These are phyloP conservation scores for Colletotrichum sp. DNA, from an alignment of 2,329 filamentous ascomycete species.

Conservation along the genomic window DNA sequence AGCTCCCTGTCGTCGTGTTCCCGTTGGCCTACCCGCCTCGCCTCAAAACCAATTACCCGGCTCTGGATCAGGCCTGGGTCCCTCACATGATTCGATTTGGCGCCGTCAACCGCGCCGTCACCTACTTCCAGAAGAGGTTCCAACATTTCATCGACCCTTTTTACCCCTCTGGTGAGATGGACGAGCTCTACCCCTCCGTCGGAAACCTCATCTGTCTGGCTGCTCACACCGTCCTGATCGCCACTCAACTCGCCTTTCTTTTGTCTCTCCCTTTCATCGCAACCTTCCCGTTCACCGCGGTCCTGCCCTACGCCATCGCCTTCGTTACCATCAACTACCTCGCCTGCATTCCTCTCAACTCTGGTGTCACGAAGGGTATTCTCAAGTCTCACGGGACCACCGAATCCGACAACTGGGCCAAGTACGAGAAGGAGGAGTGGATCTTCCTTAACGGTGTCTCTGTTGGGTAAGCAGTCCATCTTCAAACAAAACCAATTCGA, in stretches of 20 bases:
- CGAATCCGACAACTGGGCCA: neutral
- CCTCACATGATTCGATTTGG: neutral
- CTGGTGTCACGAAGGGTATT: neutral
- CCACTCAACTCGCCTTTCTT: neutral
- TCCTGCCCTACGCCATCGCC: neutral
- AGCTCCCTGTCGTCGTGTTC: neutral
- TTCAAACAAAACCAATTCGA: neutral
- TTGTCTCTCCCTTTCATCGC: neutral
- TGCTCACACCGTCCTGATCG: neutral
- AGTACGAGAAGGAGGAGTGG: neutral
- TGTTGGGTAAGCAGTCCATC: neutral
- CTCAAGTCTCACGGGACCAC: neutral
- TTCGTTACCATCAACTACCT: neutral
- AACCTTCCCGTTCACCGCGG: neutral
- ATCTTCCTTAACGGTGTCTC: neutral
- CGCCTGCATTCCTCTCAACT: neutral
- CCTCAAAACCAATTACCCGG: neutral
- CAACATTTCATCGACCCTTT: neutral
- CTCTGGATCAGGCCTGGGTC: neutral
- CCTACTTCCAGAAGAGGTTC: neutral
- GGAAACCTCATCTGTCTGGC: neutral
- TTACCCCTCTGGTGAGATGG: neutral
- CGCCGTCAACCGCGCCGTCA: neutral
- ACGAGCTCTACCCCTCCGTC: slow-evolving; percentile 11
- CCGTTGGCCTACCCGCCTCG: neutral